Evolutionary conservation across 495 filamentous ascomycete genomes (phyloP), one percentile per base, ranked within the genome.

Genomic region (Penicillium ucsense): DNA sequence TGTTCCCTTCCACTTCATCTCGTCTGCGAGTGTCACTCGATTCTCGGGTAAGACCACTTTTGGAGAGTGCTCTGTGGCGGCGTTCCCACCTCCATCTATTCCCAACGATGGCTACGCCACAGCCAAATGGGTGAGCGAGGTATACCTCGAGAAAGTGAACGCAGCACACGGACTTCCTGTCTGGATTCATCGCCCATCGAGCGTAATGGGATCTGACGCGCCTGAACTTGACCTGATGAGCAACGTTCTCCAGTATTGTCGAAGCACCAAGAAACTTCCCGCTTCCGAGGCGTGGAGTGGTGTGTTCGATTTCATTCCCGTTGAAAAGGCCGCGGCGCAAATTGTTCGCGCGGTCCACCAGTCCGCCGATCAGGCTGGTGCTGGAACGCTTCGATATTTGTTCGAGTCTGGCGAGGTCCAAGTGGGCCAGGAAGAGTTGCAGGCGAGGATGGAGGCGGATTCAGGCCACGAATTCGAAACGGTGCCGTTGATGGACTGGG

Each of bases 111-210:
- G 77, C 1, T 82, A 80, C 46, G 53, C 54, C 0, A 64, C 75
- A 0, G 57, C 63, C 3, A 78, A 78, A 31, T 83, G 79, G 78
- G 78, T 70, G 1, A 69, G 72, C 45, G 79, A 83, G 56, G 46
- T 43, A 5, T 54, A 66, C 28, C 59, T 82, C 0, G 76, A 80
- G 53, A 56, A 59, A 3, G 54, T 55, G 8, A 34, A 38, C 32
- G 4, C 31, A 8, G 33, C 45, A 6, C 49, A 61, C 32, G 61
- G 52, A 1, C 38, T 70, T n/a, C 66, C 65, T 0, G 61, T 68
- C 1, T 67, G 43, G 49, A 66, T 74, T 30, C 71, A 77, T 50
- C 63, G 72, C 2, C 62, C 63, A 20, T 54, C 63, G 0, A 58
- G 49, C 30, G 49, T 51, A 4, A 51, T 34, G 4, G 49, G 49